Evolutionary conservation across 805 yeast genomes (phyloP), one percentile per base, ranked within the genome.

Genomic region (Saccharomycopsis olivae): DNA sequence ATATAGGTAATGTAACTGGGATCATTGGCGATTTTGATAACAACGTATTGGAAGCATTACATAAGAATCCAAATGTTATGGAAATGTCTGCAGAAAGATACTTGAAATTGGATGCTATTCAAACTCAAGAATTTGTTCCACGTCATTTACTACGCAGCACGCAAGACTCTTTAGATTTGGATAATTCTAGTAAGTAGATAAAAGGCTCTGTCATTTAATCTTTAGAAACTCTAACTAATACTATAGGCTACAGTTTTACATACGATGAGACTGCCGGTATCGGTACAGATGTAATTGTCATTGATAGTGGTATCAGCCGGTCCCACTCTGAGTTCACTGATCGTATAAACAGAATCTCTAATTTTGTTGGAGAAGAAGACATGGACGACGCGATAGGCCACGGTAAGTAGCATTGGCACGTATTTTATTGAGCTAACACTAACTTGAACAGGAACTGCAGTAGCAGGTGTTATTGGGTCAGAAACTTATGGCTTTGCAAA

Each of bases 361-460:
- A 73, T 41, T 65, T 69, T 47, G 68, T 76, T 1, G 57, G 43
- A n/a, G 48, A 57, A 11, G 54, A 55, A 19, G 50, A 50, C 3
- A 51, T 44, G 11, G 52, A 50, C 5, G 63, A 60, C 32, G 50
- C 51, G 11, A 61, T 70, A 52, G 46, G 43, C 3, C 42, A 38
- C 27, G 40, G 41, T 33, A 32, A 23, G 35, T 9, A 17, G n/a
- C n/a, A n/a, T n/a, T n/a, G n/a, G n/a, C 4, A 3, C n/a, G n/a
- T n/a, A n/a, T n/a, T n/a, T n/a, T n/a, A n/a, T n/a, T n/a, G n/a
- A n/a, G n/a, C n/a, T n/a, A n/a, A n/a, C n/a, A n/a, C 6, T 15
- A 21, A n/a, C n/a, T 77, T 75, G 3, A 79, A 73, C n/a, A 51
- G 80, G 79, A 1, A 70, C 77, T 1, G 73, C 70, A 35, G 65